phyloP scores from a whole-genome alignment of 495 filamentous ascomycete genomes.

The Hypoxylon trugodes region DNA sequence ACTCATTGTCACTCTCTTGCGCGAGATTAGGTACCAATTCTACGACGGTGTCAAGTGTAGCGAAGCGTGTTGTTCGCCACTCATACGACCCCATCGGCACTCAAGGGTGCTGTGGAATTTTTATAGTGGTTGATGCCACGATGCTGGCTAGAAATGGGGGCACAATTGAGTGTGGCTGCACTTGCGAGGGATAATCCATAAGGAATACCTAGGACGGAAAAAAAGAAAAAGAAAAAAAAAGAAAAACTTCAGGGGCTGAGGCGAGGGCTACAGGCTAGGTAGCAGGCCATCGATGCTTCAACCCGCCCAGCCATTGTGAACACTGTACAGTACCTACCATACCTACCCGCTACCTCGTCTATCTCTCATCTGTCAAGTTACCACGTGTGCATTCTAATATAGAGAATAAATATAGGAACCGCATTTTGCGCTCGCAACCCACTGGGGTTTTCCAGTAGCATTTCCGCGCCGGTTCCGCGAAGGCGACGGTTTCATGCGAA shows the following conservation, averaged over 20 bases:
- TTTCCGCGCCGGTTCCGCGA: constrained; percentile 9
- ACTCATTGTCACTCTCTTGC: constrained; percentile 17
- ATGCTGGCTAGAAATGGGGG: constrained; percentile 17
- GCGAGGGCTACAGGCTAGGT: constrained; percentile 28
- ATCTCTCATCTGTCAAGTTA: constrained; percentile 24
- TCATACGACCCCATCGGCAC: constrained; percentile 13
- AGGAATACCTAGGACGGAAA: constrained; percentile 15
- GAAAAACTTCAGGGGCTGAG: constrained; percentile 36
- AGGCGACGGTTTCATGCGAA: constrained; percentile 14
- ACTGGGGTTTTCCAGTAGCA: constrained; percentile 22
- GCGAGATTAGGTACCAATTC: constrained; percentile 23
- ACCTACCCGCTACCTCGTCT: constrained; percentile 14
- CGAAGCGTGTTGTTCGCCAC: constrained; percentile 14
- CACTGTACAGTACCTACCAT: constrained; percentile 19
- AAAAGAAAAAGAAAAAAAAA: constrained; percentile 35
- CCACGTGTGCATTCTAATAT: constrained; percentile 40
- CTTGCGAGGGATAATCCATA: constrained; percentile 29
- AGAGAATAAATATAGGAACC: constrained; percentile 30
- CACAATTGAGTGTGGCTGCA: constrained; percentile 34
- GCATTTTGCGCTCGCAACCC: constrained; percentile 26
- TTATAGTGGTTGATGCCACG: constrained; percentile 41
- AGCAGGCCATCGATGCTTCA: constrained; percentile 29
- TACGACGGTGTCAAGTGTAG: constrained; percentile 19
- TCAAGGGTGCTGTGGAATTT: constrained; percentile 18
- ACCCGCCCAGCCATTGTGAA: constrained; percentile 27